Base-by-base conservation (phyloP, 441 rosid genomes). In the Daphne laureola region DNA sequence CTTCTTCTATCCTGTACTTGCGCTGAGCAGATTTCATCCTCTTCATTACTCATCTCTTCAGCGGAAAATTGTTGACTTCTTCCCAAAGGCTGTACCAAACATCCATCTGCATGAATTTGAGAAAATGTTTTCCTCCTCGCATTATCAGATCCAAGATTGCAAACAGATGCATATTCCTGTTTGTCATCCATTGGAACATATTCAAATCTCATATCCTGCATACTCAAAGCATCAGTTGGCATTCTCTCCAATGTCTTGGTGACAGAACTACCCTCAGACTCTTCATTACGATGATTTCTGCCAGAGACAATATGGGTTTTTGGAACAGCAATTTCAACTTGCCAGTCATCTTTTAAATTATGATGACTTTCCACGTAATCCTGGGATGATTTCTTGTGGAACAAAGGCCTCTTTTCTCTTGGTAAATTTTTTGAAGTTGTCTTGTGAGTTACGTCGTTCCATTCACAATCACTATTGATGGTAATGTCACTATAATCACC, bases 181-280 rank as follows among this genome's bases (percentile, higher is more conserved):
- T 83, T 79, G 59, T 82, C 89, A 67, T 87, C 81, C 65, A 78
- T 62, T 21, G 75, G 67, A 15, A 70, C 68, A 62, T 69, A 82
- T 47, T 80, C 93, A 75, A 77, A 79, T 14, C 73, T 70, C 46
- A 62, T 61, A 56, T 72, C 80, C 61, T 62, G 83, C 35, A 64
- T 58, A 69, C 81, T 63, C 21, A 62, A 42, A 54, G 67, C 51
- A 52, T 73, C 80, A 17, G 78, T 54, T 58, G 67, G 63, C 40
- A 70, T 54, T 56, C 81, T 75, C 63, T 74, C 91, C 58, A 76
- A 45, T 21, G 78, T 72, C 71, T 79, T 88, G 15, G 87, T 80
- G 51, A 82, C 54, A 55, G 80, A 80, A 69, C 98, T 84, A 47
- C 82, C 82, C 60, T 86, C 91, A 21, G 95, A 84, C 78, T 87